Base-by-base conservation (phyloP, 2,329 filamentous ascomycete species). In the Pyrenochaeta sp. region DNA sequence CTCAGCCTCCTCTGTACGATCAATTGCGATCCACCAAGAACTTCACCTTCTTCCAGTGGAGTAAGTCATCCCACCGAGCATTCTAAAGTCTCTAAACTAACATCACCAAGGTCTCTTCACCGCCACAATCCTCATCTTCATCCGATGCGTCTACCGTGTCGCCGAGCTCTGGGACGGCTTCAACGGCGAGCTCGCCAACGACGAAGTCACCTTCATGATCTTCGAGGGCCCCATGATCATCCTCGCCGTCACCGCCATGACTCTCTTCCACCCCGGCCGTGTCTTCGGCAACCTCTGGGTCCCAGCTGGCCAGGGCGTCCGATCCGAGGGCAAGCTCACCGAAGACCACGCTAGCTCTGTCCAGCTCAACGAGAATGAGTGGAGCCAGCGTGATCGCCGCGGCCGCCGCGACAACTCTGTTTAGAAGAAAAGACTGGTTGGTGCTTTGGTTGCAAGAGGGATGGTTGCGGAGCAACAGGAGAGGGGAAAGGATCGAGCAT, bases 201-300 rank as follows among this genome's bases (percentile, higher is more conserved):
- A 78, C 27, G 70, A 81, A 53, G 52, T 64, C 9, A 68, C 69
- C 10, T 78, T 80, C 53, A 75, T 81, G 71, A 66, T 76, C n/a
- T 64, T 81, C 4, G 78, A 81, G 48, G 77, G 78, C 2, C 72
- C 74, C 2, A 75, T 81, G 72, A 76, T 82, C 37, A 67, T 68
- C 2, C 55, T 78, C 22, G 76, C 78, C 0, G 67, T 70, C n/a
- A 44, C 73, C 6, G 60, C 62, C 6, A 54, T 80, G 60, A 79
- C 76, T 3, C 50, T 61, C 0, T 70, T 76, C 19, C 78, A 80
- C 53, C 78, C 79, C 0, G 63, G 55, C 5, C 55, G 55, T 22
- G 51, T 63, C 7, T 65, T 65, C 41, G 55, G 48, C 9, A 31
- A 58, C 19, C 44, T 61, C 7, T 65, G 62, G 60, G 45, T 51